These are phyloP conservation scores for Exophiala xenobiotica DNA, from an alignment of 2,329 filamentous ascomycete species.

Conservation along the genomic window DNA sequence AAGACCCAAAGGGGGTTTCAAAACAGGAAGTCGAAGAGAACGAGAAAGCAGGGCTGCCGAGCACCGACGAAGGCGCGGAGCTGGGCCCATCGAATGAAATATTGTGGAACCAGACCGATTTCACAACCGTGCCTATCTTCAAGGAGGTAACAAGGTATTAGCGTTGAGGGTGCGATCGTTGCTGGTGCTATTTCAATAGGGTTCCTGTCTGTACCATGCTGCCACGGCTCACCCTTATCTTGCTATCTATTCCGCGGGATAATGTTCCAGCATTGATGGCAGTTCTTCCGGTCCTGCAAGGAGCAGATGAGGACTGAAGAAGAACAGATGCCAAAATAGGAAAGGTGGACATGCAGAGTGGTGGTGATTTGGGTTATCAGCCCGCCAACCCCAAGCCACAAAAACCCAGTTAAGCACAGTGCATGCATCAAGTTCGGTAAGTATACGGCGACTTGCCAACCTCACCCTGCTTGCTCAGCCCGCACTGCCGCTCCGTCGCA, in stretches of 20 bases:
- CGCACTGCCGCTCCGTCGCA: no score
- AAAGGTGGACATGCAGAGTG: background rate
- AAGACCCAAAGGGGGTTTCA: conserved; percentile 70
- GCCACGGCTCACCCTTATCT: no score
- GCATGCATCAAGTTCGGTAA: no score
- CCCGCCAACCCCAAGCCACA: background rate
- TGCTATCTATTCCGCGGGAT: background rate
- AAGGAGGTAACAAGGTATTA: conserved; percentile 27
- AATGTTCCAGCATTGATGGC: no score
- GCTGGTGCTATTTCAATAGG: no score
- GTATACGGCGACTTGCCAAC: no score
- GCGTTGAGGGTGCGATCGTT: background rate
- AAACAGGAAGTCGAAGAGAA: conserved; percentile 79
- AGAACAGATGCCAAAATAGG: background rate
- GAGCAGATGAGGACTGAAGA: no score
- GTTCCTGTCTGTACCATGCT: no score
- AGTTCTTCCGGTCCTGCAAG: no score
- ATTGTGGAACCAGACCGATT: conserved; percentile 56
- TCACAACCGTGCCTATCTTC: conserved; percentile 30
- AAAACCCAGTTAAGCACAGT: no score
- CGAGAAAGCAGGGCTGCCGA: conserved; percentile 66
- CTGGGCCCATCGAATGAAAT: conserved; percentile 68
- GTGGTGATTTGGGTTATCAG: background rate
- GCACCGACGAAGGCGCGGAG: conserved; percentile 74
- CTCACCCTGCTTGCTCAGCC: no score